Percentiles rank a stretch among this genome's conserved stretches.
phyloP scores from a whole-genome alignment of 371 early-diverging fungal genomes.

The Batkoa obscura region DNA sequence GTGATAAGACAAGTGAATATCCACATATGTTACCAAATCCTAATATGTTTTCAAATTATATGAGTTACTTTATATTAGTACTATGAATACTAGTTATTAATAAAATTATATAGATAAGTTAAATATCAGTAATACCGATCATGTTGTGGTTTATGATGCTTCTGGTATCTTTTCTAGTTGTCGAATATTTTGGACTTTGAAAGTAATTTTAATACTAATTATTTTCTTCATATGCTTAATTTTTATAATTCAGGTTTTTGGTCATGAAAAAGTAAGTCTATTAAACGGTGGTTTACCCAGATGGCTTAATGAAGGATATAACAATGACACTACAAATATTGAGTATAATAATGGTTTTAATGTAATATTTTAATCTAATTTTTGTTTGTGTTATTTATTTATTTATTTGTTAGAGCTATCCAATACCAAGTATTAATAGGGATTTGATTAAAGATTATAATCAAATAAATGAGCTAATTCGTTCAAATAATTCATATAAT shows the following conservation, averaged over 20 bases:
- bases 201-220: too few species aligned
- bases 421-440: conserved; percentile 13
- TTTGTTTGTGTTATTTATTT: not conserved
- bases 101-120: too few species aligned
- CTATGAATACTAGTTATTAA: too few species aligned
- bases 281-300: conserved; percentile 70
- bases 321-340: conserved; percentile 15
- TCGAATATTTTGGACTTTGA: not conserved
- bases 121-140: too few species aligned
- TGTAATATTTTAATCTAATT: not conserved
- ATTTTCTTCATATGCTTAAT: too few species aligned
- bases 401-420: not conserved
- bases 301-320: conserved; percentile 48
- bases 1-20: too few species aligned
- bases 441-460: conserved; percentile 32
- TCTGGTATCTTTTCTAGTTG: too few species aligned
- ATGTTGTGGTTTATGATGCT: too few species aligned
- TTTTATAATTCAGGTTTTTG: conserved; percentile 37
- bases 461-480: conserved; percentile 25
- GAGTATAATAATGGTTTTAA: conserved; percentile 7
- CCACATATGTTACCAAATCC: too few species aligned
- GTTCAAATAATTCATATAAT: conserved; percentile 12
- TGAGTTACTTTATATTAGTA: too few species aligned
- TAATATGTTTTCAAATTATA: too few species aligned
- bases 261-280: conserved; percentile 62